Evolutionary conservation across 2,329 filamentous ascomycete genomes (phyloP), one percentile per base, ranked within the genome.

Genomic region (Tolypocladium tropicale): DNA sequence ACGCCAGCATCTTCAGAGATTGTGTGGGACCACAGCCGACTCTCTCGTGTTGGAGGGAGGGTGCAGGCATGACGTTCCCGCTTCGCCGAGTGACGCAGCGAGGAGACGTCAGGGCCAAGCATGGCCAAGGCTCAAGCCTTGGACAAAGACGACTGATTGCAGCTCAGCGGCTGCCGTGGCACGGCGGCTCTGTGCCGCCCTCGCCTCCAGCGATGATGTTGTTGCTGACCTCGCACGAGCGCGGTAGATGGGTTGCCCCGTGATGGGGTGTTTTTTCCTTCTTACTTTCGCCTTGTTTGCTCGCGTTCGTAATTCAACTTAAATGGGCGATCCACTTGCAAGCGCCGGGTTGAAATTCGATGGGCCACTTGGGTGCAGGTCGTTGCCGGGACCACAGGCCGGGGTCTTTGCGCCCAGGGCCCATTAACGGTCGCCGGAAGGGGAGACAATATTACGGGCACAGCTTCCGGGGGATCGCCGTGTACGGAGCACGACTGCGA

Each of bases 21-120:
- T 18, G 51, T n/a, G 51, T 39, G 51, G 51, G 36, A 52, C 51
- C 23, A 50, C 55, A 28, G 50, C 43, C 51, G 52, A 54, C 56
- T 55, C 56, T 55, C 21, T 58, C 52, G 57, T 56, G 53, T 53
- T 55, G 55, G 56, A 54, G 55, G 55, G 56, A 54, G 55, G 55
- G 43, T n/a, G 25, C 46, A 18, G 53, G 52, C 30, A 55, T 57
- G 55, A 54, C 55, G 53, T 57, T 59, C 23, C 49, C 39, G 56
- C 58, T 52, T 52, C 54, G 50, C 23, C 53, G 14, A 55, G 53
- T 57, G 55, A 53, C 25, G 33, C 46, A 43, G 51, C 48, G 21
- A n/a, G 23, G 6, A 39, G 48, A 52, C 48, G 25, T n/a, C 34
- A 50, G 41, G 11, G 54, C 54, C 23, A 53, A 55, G 50, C 33